Evolutionary conservation across 257 asterid genomes (phyloP).

Genomic region (Dorcoceras hygrometricum): DNA sequence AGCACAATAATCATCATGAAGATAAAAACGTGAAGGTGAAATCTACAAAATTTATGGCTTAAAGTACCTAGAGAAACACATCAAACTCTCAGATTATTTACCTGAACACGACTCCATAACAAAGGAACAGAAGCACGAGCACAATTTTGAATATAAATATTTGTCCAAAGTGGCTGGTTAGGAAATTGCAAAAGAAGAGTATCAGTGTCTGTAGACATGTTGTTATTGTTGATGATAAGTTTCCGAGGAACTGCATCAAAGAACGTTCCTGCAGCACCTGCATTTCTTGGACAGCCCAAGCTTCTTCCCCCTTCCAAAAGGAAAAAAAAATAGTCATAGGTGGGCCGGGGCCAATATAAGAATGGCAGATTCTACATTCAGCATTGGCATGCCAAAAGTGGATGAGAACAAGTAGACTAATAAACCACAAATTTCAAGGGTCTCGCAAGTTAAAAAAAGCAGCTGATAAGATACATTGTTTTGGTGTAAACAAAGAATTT

Average conservation of each 20-base stretch:
- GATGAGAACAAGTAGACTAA: slow-evolving; percentile 3
- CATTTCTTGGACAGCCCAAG: slow-evolving; percentile 76
- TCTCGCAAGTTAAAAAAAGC: slow-evolving; percentile 9
- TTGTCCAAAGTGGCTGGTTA: slow-evolving; percentile 88
- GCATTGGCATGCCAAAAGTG: slow-evolving; percentile 15
- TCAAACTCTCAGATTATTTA: slow-evolving; percentile 27
- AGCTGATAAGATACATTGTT: too few relatives aligned
- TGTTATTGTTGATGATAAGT: slow-evolving; percentile 65
- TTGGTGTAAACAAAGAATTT: too few relatives aligned
- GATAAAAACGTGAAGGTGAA: slow-evolving; percentile 11
- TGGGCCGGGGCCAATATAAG: slow-evolving; percentile 9
- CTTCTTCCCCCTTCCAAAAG: slow-evolving; percentile 74
- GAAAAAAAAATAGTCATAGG: slow-evolving; percentile 19
- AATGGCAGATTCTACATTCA: slow-evolving; percentile 11
- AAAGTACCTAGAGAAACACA: slow-evolving; percentile 6
- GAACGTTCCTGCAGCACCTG: slow-evolving; percentile 95
- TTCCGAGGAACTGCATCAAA: slow-evolving; percentile 87
- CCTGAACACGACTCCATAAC: slow-evolving; percentile 95
- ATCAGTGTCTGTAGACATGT: slow-evolving; percentile 74
- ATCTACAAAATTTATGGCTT: slow-evolving; percentile 6
- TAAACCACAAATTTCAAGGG: slow-evolving; percentile 7
- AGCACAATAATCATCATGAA: background rate
- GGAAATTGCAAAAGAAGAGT: slow-evolving; percentile 83
- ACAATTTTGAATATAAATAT: slow-evolving; percentile 59
- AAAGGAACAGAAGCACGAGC: slow-evolving; percentile 80